phyloP scores from a whole-genome alignment of 768 basidiomycete species.

The Dendrothele bispora region DNA sequence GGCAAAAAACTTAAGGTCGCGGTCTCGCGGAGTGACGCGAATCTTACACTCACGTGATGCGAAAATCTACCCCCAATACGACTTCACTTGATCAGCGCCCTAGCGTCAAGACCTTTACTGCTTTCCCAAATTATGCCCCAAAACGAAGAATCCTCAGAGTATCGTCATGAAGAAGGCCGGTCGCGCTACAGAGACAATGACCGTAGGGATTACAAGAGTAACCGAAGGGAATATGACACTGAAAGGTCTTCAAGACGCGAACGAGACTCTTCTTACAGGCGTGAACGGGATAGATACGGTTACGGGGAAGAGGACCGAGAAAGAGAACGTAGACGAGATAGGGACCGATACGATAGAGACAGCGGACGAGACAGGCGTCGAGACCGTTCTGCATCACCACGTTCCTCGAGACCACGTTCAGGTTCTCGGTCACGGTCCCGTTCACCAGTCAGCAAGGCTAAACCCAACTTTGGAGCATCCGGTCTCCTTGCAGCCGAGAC shows the following conservation, averaged over 20 bases:
- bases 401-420: conserved; percentile 36
- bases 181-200: neutral
- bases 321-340: conserved; percentile 41
- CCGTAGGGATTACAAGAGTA: neutral
- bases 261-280: conserved; percentile 3
- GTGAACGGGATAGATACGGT: conserved; percentile 18
- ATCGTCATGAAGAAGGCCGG: neutral
- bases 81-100: too few species aligned
- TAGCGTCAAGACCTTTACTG: too few species aligned
- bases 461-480: conserved; percentile 88
- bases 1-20: too few species aligned
- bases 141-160: too few species aligned
- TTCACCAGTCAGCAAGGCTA: conserved; percentile 58
- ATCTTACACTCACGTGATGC: too few species aligned
- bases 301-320: conserved; percentile 40
- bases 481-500: conserved; percentile 95
- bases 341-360: conserved; percentile 42
- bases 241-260: neutral
- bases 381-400: conserved; percentile 67
- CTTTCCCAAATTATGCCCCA: too few species aligned
- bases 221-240: neutral
- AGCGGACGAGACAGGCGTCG: conserved; percentile 27
- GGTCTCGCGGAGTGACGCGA: too few species aligned
- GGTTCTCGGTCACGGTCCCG: conserved; percentile 44
- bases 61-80: too few species aligned